Evolutionary conservation across 768 basidiomycete genomes (phyloP).

Genomic region (Exidia glandulosa): DNA sequence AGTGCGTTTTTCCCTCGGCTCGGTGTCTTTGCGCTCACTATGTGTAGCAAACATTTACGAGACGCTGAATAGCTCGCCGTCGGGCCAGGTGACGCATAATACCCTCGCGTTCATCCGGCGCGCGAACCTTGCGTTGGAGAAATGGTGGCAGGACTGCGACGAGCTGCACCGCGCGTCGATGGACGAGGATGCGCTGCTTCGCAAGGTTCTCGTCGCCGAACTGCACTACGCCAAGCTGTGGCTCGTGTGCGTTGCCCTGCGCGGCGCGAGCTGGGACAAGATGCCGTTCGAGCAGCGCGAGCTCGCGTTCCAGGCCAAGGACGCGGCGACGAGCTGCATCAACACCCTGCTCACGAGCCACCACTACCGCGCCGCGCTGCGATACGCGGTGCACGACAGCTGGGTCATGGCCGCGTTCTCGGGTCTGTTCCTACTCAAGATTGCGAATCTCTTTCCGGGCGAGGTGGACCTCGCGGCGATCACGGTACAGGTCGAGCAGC

Average conservation of each 20-base stretch:
- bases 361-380: conserved; percentile 76
- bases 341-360: conserved; percentile 72
- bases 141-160: conserved; percentile 87
- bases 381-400: conserved; percentile 88
- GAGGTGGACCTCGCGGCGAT: conserved; percentile 72
- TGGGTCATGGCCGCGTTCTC: conserved; percentile 88
- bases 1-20: conserved; percentile 35
- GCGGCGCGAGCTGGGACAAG: conserved; percentile 91
- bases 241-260: conserved; percentile 85
- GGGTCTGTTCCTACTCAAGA: conserved; percentile 83
- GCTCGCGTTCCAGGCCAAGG: conserved; percentile 90
- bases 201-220: conserved; percentile 81
- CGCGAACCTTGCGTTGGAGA: conserved; percentile 75
- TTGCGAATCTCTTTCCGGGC: conserved; percentile 85
- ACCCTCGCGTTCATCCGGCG: conserved; percentile 81
- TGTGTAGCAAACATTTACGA: conserved; percentile 82
- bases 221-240: conserved; percentile 89
- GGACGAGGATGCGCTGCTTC: conserved; percentile 76
- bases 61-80: conserved; percentile 52
- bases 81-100: conserved; percentile 77
- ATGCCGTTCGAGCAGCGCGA: conserved; percentile 94
- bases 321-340: conserved; percentile 78
- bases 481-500: conserved; percentile 77
- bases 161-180: conserved; percentile 69
- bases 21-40: background rate